These are phyloP conservation scores for Castanea crenata DNA, from an alignment of 306 rosid genomes.

Conservation along the genomic window DNA sequence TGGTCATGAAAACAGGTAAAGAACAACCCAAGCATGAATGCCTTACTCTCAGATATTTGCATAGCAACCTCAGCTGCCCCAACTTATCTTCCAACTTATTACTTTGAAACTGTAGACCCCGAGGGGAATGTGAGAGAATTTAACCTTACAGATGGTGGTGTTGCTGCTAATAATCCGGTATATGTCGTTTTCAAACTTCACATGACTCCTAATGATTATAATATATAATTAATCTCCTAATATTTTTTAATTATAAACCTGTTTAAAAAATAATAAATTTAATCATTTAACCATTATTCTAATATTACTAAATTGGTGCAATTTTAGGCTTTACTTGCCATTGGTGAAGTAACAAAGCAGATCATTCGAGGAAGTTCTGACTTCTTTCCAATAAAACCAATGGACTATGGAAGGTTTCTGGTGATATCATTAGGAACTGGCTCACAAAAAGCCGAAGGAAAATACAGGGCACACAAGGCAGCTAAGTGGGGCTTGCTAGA, in stretches of 20 bases:
- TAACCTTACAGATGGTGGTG: conserved; percentile 65
- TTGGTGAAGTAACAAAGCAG: conserved; percentile 49
- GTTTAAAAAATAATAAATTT: too few species aligned
- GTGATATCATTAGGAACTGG: conserved; percentile 67
- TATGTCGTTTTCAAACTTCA: not conserved
- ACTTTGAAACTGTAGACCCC: conserved; percentile 34
- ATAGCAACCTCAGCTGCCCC: conserved; percentile 75
- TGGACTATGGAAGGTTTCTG: conserved; percentile 37
- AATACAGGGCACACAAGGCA: conserved; percentile 35
- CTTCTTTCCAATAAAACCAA: conserved; percentile 25
- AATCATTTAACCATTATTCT: not conserved
- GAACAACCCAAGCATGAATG: conserved; percentile 26
- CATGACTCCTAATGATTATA: too few species aligned
- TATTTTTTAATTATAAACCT: not conserved
- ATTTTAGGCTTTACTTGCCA: conserved; percentile 46
- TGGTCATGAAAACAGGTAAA: conserved; percentile 26
- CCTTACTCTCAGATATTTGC: conserved; percentile 50
- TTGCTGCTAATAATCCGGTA: conserved; percentile 78
- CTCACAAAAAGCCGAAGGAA: conserved; percentile 35
- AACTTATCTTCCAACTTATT: conserved; percentile 67
- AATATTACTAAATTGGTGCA: not conserved
- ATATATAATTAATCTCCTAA: not conserved
- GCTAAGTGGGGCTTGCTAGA: conserved; percentile 53
- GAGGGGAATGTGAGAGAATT: conserved; percentile 31
- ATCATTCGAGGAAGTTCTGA: conserved; percentile 14